Evolutionary conservation across 805 yeast genomes (phyloP), one percentile per base, ranked within the genome.

Genomic region (Candida arabinofermentans): DNA sequence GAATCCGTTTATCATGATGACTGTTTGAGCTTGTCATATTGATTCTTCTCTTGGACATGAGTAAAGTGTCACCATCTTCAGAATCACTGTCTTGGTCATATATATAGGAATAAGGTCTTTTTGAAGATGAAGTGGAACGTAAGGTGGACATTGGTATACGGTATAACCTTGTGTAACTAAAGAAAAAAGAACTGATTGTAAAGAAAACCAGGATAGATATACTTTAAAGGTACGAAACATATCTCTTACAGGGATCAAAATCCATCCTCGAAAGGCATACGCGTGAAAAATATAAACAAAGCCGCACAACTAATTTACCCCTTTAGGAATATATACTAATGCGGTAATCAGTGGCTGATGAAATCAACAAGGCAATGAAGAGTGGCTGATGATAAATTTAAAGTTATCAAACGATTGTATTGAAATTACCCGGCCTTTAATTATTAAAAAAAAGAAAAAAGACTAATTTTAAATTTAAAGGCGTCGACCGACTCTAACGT

Each of bases 51-150:
- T 21, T 22, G 13, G 16, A 21, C 27, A 4, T 32, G 10, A 21
- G 21, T 33, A 17, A 31, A 22, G 21, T 32, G 35, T 12, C 17
- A 21, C 16, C 42, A 32, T 34, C 36, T 14, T 39, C 42, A n/a
- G 27, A 26, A 39, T 39, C 42, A 27, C 38, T 16, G 27, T 43
- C 43, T 21, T 24, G 5, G 22, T 37, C 39, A 24, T 40, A 34
- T 12, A 41, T 29, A 21, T 23, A 34, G 9, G 48, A 34, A 13
- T 33, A 35, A 14, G 23, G 18, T 39, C 42, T 39, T 22, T 43
- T 43, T 16, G 37, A 2, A 10, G 18, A 14, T 4, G 40, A 22
- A n/a, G n/a, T n/a, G n/a, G n/a, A n/a, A n/a, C n/a, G n/a, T n/a
- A n/a, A n/a, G 12, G n/a, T 9, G 12, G 37, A 18, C 37, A 35